Conservation (phyloP, 2,329 filamentous ascomycete genomes). For the Sarocladium kiliense region DNA sequence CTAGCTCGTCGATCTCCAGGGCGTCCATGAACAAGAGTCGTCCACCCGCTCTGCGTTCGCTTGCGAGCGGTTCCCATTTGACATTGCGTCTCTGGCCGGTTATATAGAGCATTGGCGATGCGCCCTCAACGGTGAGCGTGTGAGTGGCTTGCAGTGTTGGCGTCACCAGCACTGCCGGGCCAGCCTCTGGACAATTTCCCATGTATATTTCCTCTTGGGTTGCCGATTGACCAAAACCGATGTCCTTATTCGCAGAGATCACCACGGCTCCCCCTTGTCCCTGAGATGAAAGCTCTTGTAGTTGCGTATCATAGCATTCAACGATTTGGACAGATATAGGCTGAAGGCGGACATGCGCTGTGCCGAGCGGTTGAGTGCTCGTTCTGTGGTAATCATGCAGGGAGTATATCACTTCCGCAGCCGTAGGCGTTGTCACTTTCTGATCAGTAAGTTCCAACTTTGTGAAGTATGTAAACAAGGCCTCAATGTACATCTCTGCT, state of each 20-base stretch:
- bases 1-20: constrained; percentile 26
- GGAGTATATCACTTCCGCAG: constrained; percentile 15
- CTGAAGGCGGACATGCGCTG: constrained; percentile 3
- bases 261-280: constrained; percentile 22
- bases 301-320: constrained; percentile 20
- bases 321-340: constrained; percentile 14
- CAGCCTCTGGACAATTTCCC: constrained; percentile 27
- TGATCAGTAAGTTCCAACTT: constrained; percentile 3
- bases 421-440: not conserved
- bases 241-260: constrained; percentile 26
- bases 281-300: constrained; percentile 18
- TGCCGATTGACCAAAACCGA: constrained; percentile 30
- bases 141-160: constrained; percentile 22
- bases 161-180: constrained; percentile 27
- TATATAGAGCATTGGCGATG: constrained; percentile 23
- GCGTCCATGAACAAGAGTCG: constrained; percentile 31
- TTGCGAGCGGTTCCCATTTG: constrained; percentile 15
- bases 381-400: constrained; percentile 12
- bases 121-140: constrained; percentile 21
- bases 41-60: constrained; percentile 16
- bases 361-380: not conserved
- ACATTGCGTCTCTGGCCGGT: constrained; percentile 24
- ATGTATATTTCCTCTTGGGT: constrained; percentile 31
- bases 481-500: constrained; percentile 22
- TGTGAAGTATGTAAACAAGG: constrained; percentile 24